Evolutionary conservation across 768 basidiomycete genomes (phyloP).

Genomic region (Coprinopsis cinerea): DNA sequence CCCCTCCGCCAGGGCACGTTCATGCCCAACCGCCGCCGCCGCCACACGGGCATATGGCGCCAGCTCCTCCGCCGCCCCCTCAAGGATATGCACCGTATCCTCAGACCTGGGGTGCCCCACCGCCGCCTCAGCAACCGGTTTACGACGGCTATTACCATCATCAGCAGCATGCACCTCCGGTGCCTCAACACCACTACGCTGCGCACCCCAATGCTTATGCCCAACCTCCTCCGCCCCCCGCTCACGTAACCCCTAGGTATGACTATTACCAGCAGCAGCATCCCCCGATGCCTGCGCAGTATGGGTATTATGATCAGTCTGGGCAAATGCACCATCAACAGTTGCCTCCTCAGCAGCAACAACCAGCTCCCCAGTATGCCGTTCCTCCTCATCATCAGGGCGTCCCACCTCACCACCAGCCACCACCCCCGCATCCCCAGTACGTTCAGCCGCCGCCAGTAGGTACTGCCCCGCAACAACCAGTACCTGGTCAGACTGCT

Average conservation of each 20-base stretch:
- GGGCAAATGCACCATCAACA: slow-evolving; percentile 24
- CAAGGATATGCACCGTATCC: slow-evolving; percentile 21
- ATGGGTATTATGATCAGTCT: slow-evolving; percentile 23
- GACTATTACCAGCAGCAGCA: slow-evolving; percentile 10
- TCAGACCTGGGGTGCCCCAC: slow-evolving; percentile 21
- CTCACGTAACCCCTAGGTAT: slow-evolving; percentile 10
- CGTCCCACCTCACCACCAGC: slow-evolving; percentile 13
- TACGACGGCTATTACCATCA: slow-evolving; percentile 29
- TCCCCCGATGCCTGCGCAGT: slow-evolving; percentile 13
- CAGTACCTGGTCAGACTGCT: slow-evolving; percentile 10
- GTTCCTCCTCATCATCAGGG: slow-evolving; percentile 11
- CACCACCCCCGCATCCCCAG: slow-evolving; percentile 14
- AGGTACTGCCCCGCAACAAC: slow-evolving; percentile 11
- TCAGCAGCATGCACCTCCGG: slow-evolving; percentile 15
- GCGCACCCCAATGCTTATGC: slow-evolving; percentile 10
- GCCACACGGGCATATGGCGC: slow-evolving; percentile 14
- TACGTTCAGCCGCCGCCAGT: slow-evolving; percentile 13
- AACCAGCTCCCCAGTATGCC: slow-evolving; percentile 11
- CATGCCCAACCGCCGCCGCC: slow-evolving; percentile 19
- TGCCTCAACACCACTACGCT: slow-evolving; percentile 10
- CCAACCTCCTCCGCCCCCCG: slow-evolving; percentile 13
- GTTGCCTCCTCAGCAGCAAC: slow-evolving; percentile 19
- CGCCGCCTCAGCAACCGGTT: slow-evolving; percentile 19
- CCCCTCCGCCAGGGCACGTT: slow-evolving; percentile 13
- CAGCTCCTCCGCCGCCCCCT: slow-evolving; percentile 17